Percentiles rank a stretch among this genome's conserved stretches.
Evolutionary conservation across 164 flowering plant species (phyloP).

Genomic region (Dillenia turbinata): DNA sequence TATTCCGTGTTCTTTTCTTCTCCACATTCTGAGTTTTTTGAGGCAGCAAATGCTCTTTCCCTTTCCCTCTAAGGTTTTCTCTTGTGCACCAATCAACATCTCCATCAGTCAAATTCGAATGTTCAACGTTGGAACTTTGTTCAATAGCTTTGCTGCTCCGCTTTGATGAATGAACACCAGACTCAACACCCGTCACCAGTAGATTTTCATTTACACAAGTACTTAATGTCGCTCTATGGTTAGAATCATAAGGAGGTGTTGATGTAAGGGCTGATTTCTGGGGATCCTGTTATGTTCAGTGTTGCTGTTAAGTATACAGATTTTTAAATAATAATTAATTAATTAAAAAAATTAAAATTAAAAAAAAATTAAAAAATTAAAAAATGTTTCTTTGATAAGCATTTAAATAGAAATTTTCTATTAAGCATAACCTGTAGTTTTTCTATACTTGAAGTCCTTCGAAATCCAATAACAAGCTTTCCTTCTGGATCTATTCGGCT

Average conservation of each 20-base stretch:
- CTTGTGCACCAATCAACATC: conserved; percentile 22
- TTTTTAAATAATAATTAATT: too few relatives aligned
- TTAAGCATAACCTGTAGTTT: conserved; percentile 43
- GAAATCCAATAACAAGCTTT: conserved; percentile 86
- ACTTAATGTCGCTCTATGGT: conserved; percentile 23
- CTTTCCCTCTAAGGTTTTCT: conserved; percentile 26
- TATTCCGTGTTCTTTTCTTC: conserved; percentile 57
- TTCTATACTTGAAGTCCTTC: conserved; percentile 57
- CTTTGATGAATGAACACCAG: conserved; percentile 14
- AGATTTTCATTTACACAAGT: conserved; percentile 24
- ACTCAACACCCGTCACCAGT: conserved; percentile 21
- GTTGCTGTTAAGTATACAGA: too few relatives aligned
- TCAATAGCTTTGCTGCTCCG: conserved; percentile 24
- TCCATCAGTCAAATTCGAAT: conserved; percentile 20
- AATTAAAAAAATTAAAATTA: too few relatives aligned
- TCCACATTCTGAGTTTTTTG: conserved; percentile 21
- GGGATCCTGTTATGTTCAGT: conserved; percentile 28
- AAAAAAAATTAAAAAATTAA: too few relatives aligned
- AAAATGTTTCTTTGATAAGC: too few relatives aligned
- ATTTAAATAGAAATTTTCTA: too few relatives aligned
- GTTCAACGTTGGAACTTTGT: conserved; percentile 14
- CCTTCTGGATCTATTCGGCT: conserved; percentile 93
- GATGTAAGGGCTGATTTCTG: conserved; percentile 17
- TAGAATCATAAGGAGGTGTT: conserved; percentile 24
- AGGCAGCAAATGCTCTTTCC: conserved; percentile 21